A percentile compares a stretch with the other conserved stretches of the same genome.
Conservation (phyloP, 2,329 filamentous ascomycete species). For the Xylaria sp. region DNA sequence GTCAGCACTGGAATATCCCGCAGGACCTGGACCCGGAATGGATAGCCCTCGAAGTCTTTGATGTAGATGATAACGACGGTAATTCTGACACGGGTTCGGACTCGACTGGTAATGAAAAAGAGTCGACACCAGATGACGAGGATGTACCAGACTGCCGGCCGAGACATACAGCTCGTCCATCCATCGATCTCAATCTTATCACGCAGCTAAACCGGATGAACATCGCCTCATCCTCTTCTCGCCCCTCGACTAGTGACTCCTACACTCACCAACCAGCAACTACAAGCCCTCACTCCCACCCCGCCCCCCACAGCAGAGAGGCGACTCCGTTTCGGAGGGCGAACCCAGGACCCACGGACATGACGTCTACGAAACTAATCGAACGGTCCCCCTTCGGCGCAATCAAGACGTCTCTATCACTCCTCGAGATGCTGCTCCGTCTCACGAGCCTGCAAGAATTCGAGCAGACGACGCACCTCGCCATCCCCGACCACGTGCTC, state of each 20-base stretch:
- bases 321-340: neutral
- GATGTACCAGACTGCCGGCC: constrained; percentile 25
- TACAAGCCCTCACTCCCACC: neutral
- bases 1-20: constrained; percentile 69
- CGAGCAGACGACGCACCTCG: constrained; percentile 88
- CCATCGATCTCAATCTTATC: constrained; percentile 48
- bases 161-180: constrained; percentile 38
- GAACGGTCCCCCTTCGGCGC: constrained; percentile 62
- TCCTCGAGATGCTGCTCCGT: constrained; percentile 89
- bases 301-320: neutral
- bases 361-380: constrained; percentile 47
- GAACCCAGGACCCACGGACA: constrained; percentile 3
- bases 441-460: constrained; percentile 90
- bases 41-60: constrained; percentile 89
- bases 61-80: constrained; percentile 63
- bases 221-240: constrained; percentile 53
- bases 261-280: constrained; percentile 21
- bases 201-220: constrained; percentile 54
- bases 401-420: constrained; percentile 71
- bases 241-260: constrained; percentile 41
- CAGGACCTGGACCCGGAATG: constrained; percentile 86
- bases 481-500: constrained; percentile 88
- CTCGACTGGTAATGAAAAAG: constrained; percentile 35
- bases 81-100: constrained; percentile 45
- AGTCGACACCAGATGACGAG: constrained; percentile 30